Conservation (phyloP, 192 early-diverging fungal species). For the Dimargaris cristalligena region DNA sequence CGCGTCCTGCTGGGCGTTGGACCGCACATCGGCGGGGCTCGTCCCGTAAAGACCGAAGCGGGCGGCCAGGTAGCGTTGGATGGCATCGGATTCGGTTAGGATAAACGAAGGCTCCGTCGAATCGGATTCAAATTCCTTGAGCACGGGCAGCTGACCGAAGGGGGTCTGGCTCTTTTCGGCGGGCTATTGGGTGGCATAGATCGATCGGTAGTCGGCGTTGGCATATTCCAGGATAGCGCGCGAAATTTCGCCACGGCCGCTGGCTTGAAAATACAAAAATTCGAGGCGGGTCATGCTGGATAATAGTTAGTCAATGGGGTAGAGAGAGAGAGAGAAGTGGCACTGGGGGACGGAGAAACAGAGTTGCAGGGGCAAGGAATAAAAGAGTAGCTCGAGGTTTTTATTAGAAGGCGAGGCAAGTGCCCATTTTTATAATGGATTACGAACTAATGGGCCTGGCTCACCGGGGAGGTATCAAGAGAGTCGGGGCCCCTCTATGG, state of each 20-base stretch:
- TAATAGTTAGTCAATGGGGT: neutral
- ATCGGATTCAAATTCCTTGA: slow-evolving; percentile 23
- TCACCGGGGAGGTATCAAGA: too few species aligned
- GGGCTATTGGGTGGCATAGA: slow-evolving; percentile 21
- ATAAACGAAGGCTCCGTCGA: slow-evolving; percentile 17
- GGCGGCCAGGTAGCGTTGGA: too few species aligned
- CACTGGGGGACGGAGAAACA: too few species aligned
- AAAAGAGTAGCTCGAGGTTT: too few species aligned
- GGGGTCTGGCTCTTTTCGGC: too few species aligned
- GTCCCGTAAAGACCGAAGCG: slow-evolving; percentile 20
- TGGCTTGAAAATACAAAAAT: slow-evolving; percentile 18
- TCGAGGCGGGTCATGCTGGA: slow-evolving; percentile 9
- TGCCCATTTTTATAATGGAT: too few species aligned
- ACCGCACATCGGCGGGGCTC: slow-evolving; percentile 14
- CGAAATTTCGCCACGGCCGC: slow-evolving; percentile 15
- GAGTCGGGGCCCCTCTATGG: too few species aligned
- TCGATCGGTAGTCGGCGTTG: slow-evolving; percentile 18
- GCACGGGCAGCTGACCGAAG: slow-evolving; percentile 30
- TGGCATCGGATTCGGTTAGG: slow-evolving; percentile 22
- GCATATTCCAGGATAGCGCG: slow-evolving; percentile 22
- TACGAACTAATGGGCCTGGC: too few species aligned
- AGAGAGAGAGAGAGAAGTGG: too few species aligned
- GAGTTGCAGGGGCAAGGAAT: too few species aligned
- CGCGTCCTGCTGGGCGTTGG: slow-evolving; percentile 16
- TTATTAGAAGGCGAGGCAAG: too few species aligned